Evolutionary conservation across 805 yeast genomes (phyloP).

Genomic region (Nakazawaea ishiwadae): DNA sequence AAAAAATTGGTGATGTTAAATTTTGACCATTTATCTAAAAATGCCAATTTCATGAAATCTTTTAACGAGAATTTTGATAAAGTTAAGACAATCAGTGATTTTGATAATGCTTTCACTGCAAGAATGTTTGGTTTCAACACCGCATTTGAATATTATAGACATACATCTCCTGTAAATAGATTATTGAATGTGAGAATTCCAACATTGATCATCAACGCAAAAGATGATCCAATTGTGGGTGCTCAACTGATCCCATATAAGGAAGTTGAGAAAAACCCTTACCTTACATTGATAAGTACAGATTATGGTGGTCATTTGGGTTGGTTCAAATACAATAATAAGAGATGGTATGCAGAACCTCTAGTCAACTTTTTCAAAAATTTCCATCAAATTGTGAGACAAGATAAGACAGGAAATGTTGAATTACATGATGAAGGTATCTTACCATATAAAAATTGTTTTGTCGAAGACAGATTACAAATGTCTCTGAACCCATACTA

Average conservation of each 20-base stretch:
- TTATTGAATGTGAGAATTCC: slow-evolving; percentile 57
- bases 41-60: slow-evolving; percentile 18
- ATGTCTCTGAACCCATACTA: neutral
- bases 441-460: slow-evolving; percentile 1
- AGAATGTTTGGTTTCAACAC: slow-evolving; percentile 61
- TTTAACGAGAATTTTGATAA: slow-evolving; percentile 20
- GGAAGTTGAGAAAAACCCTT: slow-evolving; percentile 55
- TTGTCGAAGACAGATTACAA: neutral
- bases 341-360: slow-evolving; percentile 63
- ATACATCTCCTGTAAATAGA: slow-evolving; percentile 53
- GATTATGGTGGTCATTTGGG: slow-evolving; percentile 79
- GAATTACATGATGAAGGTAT: neutral
- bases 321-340: slow-evolving; percentile 59
- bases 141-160: slow-evolving; percentile 60
- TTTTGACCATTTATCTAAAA: slow-evolving; percentile 30
- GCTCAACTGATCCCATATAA: slow-evolving; percentile 43
- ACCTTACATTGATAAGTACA: slow-evolving; percentile 51
- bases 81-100: slow-evolving; percentile 40
- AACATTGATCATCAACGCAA: slow-evolving; percentile 52
- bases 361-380: slow-evolving; percentile 36
- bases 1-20: slow-evolving; percentile 38
- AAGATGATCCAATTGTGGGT: slow-evolving; percentile 75
- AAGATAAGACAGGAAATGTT: neutral
- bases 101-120: slow-evolving; percentile 64
- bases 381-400: slow-evolving; percentile 19